phyloP scores from a whole-genome alignment of 306 rosid genomes.

The Dryas drummondii region DNA sequence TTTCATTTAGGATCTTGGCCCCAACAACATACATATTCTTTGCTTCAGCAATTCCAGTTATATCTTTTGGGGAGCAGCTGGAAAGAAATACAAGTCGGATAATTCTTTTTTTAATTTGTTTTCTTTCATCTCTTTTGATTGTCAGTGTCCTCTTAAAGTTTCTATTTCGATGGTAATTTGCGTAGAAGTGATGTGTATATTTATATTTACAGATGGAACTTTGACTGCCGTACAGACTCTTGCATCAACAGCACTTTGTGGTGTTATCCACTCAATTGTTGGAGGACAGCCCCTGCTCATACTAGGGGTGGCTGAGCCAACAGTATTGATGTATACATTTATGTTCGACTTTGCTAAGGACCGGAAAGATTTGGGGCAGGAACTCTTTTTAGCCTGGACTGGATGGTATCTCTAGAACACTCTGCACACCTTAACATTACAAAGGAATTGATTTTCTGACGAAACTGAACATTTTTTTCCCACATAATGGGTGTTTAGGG shows the following conservation, averaged over 20 bases:
- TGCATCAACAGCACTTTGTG: constrained; percentile 90
- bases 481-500: constrained; percentile 52
- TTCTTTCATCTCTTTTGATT: constrained; percentile 19
- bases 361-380: constrained; percentile 80
- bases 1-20: constrained; percentile 76
- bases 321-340: constrained; percentile 93
- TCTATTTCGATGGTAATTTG: constrained; percentile 20
- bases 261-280: constrained; percentile 75
- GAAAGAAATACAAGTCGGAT: constrained; percentile 71
- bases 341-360: constrained; percentile 87
- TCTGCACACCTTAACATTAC: neutral
- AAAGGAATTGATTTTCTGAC: constrained; percentile 15
- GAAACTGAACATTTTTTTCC: constrained; percentile 22
- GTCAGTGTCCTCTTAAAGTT: constrained; percentile 20
- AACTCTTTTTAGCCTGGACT: constrained; percentile 85
- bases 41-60: constrained; percentile 96
- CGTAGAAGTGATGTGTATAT: constrained; percentile 34
- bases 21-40: constrained; percentile 96
- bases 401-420: constrained; percentile 72
- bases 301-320: constrained; percentile 96
- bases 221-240: constrained; percentile 97
- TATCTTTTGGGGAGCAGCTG: constrained; percentile 95
- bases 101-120: neutral
- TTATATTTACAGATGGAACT: constrained; percentile 63
- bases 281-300: constrained; percentile 98